Base-by-base conservation (phyloP, 495 filamentous ascomycete genomes). In the Coniosporium apollinis region DNA sequence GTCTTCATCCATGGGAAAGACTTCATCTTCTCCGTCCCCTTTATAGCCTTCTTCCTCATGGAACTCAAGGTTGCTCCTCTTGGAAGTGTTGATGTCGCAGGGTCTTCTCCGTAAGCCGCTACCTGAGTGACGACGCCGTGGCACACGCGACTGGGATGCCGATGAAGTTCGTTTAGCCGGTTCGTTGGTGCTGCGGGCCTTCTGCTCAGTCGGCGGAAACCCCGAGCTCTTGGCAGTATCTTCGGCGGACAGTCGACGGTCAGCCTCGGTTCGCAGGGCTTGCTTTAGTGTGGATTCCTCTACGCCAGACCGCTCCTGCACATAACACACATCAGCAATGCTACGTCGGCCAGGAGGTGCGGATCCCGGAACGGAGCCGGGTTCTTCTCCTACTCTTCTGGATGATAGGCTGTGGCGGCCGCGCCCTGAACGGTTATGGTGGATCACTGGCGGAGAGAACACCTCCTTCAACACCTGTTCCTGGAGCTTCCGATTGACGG, bases 381-480 rank as follows among this genome's bases (percentile, higher is more conserved):
- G 51, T 6, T 42, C 17, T 11, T 33, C 2, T 33, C 38, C 24
- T 18, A 19, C 16, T 43, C 20, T 42, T 30, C 26, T 42, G 21
- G 43, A 15, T 31, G 35, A 19, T 26, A 28, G 48, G 19, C 64
- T 61, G 19, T 74, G 61, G 47, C 77, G 74, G 18, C 76, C 72
- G 6, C 70, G 65, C 21, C 66, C 63, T 42, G 76, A 74, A 36
- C 67, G 65, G 20, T 66, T 62, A 28, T 65, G 70, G 50, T 78
- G 72, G 35, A 93, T 76, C 2, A 78, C 72, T 34, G 85, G 77
- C 20, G 83, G 82, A 26, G 80, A 66, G 55, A 97, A 97, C 0
- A 92, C 89, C 51, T 96, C 89, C 37, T 85, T 75, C 36, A 97
- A 74, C 14, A 97, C 87, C 51, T 94, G 80, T 47, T 93, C 85